Evolutionary conservation across 2,329 filamentous ascomycete species (phyloP).

Genomic region (Myriosclerotinia duriaeana): DNA sequence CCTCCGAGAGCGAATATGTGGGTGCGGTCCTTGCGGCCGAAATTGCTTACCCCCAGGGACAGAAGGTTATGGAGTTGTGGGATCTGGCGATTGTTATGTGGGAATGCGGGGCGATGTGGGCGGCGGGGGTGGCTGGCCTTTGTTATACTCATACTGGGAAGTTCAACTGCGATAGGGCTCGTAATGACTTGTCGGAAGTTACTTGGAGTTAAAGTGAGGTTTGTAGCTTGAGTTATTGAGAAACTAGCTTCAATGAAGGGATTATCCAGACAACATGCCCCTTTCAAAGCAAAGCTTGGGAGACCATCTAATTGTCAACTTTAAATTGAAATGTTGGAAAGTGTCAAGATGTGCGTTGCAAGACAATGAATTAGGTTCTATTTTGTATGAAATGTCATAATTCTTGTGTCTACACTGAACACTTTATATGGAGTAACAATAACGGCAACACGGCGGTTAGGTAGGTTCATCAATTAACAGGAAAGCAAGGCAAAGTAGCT

Average conservation of each 20-base stretch:
- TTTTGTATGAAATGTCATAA: no score
- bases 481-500: no score
- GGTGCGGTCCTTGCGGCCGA: constrained; percentile 8
- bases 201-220: constrained; percentile 2
- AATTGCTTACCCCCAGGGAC: not conserved
- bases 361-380: no score
- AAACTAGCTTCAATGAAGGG: not conserved
- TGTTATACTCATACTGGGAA: constrained; percentile 10
- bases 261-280: not conserved
- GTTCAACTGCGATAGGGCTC: constrained; percentile 15
- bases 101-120: constrained; percentile 12
- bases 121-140: not conserved
- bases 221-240: not conserved
- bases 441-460: no score
- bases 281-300: no score
- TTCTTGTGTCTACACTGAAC: no score
- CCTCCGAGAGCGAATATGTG: constrained; percentile 2
- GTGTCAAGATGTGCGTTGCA: no score
- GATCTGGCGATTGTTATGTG: constrained; percentile 5
- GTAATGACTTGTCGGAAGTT: constrained; percentile 2
- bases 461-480: no score
- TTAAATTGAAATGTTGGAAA: no score
- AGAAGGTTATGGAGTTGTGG: constrained; percentile 17
- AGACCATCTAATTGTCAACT: no score
- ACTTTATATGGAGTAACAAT: no score